These are phyloP conservation scores for Chamaenerion angustifolium DNA, from an alignment of 345 rosid genomes.

Conservation along the genomic window DNA sequence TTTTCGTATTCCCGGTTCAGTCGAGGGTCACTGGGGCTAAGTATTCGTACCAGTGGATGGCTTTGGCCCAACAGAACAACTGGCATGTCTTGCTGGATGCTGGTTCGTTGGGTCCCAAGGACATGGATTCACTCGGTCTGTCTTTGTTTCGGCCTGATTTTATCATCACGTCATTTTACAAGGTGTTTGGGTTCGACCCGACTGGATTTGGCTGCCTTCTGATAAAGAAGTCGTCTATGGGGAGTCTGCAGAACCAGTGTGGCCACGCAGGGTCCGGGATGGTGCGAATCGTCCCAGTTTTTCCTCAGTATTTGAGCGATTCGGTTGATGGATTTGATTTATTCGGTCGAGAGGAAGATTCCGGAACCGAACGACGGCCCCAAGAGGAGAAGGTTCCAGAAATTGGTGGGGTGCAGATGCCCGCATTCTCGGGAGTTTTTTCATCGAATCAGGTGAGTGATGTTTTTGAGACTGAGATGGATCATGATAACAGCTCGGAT, in stretches of 20 bases:
- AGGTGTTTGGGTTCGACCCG: slow-evolving; percentile 68
- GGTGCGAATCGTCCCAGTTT: slow-evolving; percentile 62
- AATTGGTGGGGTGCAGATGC: slow-evolving; percentile 36
- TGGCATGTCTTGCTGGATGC: slow-evolving; percentile 83
- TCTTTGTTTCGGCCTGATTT: slow-evolving; percentile 82
- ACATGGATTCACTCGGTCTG: slow-evolving; percentile 77
- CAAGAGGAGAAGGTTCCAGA: slow-evolving; percentile 24
- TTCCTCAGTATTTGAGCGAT: slow-evolving; percentile 58
- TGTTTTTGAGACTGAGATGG: slow-evolving; percentile 66
- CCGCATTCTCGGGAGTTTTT: slow-evolving; percentile 71
- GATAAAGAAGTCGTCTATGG: slow-evolving; percentile 78
- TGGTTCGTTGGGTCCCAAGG: slow-evolving; percentile 77
- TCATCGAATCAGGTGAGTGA: slow-evolving; percentile 63
- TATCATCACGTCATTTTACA: slow-evolving; percentile 67
- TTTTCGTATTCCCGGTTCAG: slow-evolving; percentile 79
- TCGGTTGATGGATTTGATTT: slow-evolving; percentile 58
- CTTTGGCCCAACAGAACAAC: slow-evolving; percentile 67
- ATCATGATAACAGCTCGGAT: slow-evolving; percentile 55
- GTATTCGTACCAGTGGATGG: slow-evolving; percentile 91
- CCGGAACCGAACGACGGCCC: slow-evolving; percentile 7
- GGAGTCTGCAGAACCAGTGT: slow-evolving; percentile 46
- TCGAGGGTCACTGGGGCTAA: slow-evolving; percentile 74
- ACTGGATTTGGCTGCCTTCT: slow-evolving; percentile 76
- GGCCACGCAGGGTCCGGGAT: slow-evolving; percentile 65
- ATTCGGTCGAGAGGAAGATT: slow-evolving; percentile 35